Base-by-base conservation (phyloP, 768 basidiomycete species). In the Mycena haematopus region DNA sequence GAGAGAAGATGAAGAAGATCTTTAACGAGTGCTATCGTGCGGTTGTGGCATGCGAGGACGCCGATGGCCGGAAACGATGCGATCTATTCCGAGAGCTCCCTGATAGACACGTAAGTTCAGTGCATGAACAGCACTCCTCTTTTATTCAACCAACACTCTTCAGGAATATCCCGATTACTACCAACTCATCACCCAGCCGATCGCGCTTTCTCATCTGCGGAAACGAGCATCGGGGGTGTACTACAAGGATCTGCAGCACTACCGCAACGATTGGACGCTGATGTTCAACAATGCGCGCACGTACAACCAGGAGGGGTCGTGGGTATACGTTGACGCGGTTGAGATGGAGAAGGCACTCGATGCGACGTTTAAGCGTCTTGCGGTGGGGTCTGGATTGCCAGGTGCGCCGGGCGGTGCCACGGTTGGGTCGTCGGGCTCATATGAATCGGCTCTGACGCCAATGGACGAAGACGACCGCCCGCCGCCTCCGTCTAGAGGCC, bases 91-190 rank as follows among this genome's bases (percentile, higher is more conserved):
- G 86, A 60, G 92, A 93, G 64, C 81, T 92, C n/a, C 94, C 94
- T 6, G 88, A 91, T 71, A 88, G 80, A 75, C 83, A 87, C 73
- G 91, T 90, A 70, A 65, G 82, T 74, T 54, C 15, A 31, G 45
- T 54, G 56, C 21, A 24, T 27, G 29, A 47, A 36, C 6, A 19
- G 15, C 42, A 14, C 21, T 56, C 10, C 45, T 38, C 24, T 58
- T 53, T 44, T 46, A 31, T 58, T 67, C 55, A 67, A 10, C 63
- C 73, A 35, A 71, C 54, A n/a, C 14, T 49, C 59, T n/a, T 8
- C 67, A 95, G 91, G 87, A 90, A 59, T 96, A 96, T 70, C 93
- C 94, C 31, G 92, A 95, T 71, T 99, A 98, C 73, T 97, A 96
- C 75, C 84, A 89, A 59, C 83, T 95, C 70, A 98, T 99, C 77